Evolutionary conservation across 495 filamentous ascomycete genomes (phyloP), one percentile per base, ranked within the genome.

Genomic region (Aspergillus saccharolyticus): DNA sequence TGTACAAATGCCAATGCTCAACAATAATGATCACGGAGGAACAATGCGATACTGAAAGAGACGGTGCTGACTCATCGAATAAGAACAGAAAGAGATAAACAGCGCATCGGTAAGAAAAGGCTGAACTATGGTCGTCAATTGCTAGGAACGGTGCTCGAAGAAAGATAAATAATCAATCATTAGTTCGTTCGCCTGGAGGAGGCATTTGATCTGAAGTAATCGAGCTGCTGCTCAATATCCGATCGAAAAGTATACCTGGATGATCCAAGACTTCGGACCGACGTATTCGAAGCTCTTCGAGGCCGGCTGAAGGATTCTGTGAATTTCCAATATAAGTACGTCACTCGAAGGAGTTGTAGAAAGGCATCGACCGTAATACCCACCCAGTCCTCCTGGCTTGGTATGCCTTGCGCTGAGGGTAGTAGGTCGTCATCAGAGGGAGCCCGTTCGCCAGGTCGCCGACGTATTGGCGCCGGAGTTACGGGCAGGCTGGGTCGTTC

Each of bases 401-500:
- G 89, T 54, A 96, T 89, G 46, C 90, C 90, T 71, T 88, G 84
- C 19, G 90, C 91, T 52, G 72, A 71, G 49, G 89, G 88, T 54
- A 95, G 76, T 58, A 80, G 76, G 54, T 52, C 55, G 10, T 59
- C 47, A 44, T 55, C 57, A 53, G 56, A 30, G 24, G 14, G 12
- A 12, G 33, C 61, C 7, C 76, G 80, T 47, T 78, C 70, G 18
- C 70, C 78, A 47, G 85, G 75, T 45, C 77, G 72, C 59, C 83
- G 73, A 25, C 83, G 77, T 56, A 89, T 81, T 3, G 91, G 89
- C 1, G 89, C 89, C 2, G 91, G 91, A 14, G 91, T 96, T 22
- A 96, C 91, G 17, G 91, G 90, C n/a, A 96, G 79, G 63, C 88
- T 91, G 44, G 91, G 91, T 17, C 91, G 81, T 69, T 96, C 91